Evolutionary conservation across 2,329 filamentous ascomycete genomes (phyloP), one percentile per base, ranked within the genome.

Genomic region (Fusarium duplospermum): DNA sequence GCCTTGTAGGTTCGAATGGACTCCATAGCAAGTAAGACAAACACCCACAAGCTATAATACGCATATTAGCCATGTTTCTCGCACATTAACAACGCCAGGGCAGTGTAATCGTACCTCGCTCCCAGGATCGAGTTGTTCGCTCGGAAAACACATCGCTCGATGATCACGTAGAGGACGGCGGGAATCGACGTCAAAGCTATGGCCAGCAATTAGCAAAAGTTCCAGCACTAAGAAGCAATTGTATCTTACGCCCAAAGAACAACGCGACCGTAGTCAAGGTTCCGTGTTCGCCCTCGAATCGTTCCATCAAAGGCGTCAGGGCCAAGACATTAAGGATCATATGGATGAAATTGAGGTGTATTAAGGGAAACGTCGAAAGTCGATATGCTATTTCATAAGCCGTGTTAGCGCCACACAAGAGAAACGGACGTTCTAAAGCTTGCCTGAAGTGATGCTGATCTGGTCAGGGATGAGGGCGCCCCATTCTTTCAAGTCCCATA

Each of bases 221-320:
- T 16, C 6, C 18, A 5, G 14, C 35, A 27, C 11, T 13, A 29
- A 50, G 2, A 16, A 27, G 13, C 22, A 70, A 47, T 24, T 9
- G 36, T 24, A 11, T n/a, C 95, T 86, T 87, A 97, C 95, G 95
- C 66, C 96, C 96, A 79, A 96, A 90, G 82, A 98, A 98, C 62
- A 98, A 87, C 38, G 94, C 90, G 72, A 97, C 82, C n/a, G 94
- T 93, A 29, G 94, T 94, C 79, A 98, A 86, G 9, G 96, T 98
- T 62, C 96, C 96, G 82, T 97, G 92, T 82, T 98, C 96, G 71
- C 90, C 89, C 85, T 99, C 96, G 83, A 98, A 99, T 70, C 95
- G 90, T 83, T 98, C 96, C 82, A 99, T 85, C 61, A 99, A 86
- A n/a, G 96, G 96, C 42, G 92, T 92, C 72, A 98, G 82, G 24